Evolutionary conservation across 225 moss, liverwort and hornwort genomes (phyloP), one percentile per base, ranked within the genome.

Genomic region (Thuidium tamariscinum): DNA sequence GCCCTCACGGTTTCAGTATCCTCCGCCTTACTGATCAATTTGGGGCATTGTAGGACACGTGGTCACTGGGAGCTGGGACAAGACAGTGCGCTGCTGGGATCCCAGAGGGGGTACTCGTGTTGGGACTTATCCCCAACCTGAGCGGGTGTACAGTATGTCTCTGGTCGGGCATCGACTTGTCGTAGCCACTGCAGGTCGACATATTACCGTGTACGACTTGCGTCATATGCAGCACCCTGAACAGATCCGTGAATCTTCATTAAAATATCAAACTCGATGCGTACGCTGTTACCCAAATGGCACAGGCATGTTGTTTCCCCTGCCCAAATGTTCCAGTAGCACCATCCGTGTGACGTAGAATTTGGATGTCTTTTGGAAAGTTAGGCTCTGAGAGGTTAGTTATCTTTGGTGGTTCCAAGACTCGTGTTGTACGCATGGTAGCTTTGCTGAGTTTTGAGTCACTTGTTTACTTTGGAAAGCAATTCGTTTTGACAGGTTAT

Each of bases 31-130:
- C 48, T 87, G 59, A 57, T 82, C 27, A 32, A 15, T 83, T 59
- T 92, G 85, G 79, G 62, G 48, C 62, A 59, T 71, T 88, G 44
- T 41, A 97, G 97, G 98, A 25, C 98, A 97, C 89, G 96, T 97
- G 48, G 91, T 99, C 25, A 96, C 94, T 16, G 98, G 97, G 56
- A 99, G 99, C 89, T 99, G 98, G 97, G 98, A 99, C 90, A 99
- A 99, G 91, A 99, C 97, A 19, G 93, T 99, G 87, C 92, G 97
- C 86, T 97, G 95, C 87, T 99, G 98, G 98, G 98, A 99, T 94
- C 95, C 98, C 32, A 94, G 98, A 80, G 95, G 93, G 39, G 93
- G 95, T 48, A 90, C 93, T 77, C 92, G 93, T 84, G 94, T 94
- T 54, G 98, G 97, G 67, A 97, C 94, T n/a, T 94, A 95, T 82